These are phyloP conservation scores for Helotiales sp. DNA, from an alignment of 2,329 filamentous ascomycete genomes.

Conservation along the genomic window DNA sequence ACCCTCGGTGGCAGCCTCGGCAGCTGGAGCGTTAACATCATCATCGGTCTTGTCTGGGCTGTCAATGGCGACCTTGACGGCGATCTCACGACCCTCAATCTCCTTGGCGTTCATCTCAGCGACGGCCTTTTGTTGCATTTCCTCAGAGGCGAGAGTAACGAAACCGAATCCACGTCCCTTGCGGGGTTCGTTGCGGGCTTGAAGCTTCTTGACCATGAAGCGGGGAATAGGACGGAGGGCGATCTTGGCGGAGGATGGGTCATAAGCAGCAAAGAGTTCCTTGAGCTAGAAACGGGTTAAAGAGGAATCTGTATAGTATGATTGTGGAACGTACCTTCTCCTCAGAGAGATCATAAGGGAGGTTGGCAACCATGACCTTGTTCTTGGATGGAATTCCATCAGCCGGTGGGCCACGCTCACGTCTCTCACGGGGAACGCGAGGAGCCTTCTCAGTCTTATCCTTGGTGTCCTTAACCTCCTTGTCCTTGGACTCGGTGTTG, in stretches of 20 bases:
- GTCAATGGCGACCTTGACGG: slow-evolving; percentile 99
- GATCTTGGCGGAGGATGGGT: slow-evolving; percentile 95
- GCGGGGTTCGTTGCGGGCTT: slow-evolving; percentile 95
- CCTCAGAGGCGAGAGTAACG: slow-evolving; percentile 93
- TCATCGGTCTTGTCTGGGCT: slow-evolving; percentile 95
- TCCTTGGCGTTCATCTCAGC: slow-evolving; percentile 99
- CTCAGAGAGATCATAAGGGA: slow-evolving; percentile 97
- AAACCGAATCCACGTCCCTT: slow-evolving; percentile 99
- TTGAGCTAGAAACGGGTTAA: slow-evolving; percentile 70
- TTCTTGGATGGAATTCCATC: slow-evolving; percentile 98
- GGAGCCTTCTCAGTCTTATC: slow-evolving; percentile 45
- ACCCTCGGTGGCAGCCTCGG: slow-evolving; percentile 50
- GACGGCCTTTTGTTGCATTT: slow-evolving; percentile 96
- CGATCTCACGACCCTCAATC: slow-evolving; percentile 97
- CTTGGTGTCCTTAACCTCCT: slow-evolving; percentile 51
- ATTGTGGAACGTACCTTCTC: slow-evolving; percentile 73
- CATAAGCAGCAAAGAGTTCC: slow-evolving; percentile 93
- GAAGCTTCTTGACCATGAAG: slow-evolving; percentile 99
- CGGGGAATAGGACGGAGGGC: slow-evolving; percentile 97
- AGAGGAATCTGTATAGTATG: neutral
- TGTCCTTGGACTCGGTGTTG: slow-evolving; percentile 56
- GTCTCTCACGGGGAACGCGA: slow-evolving; percentile 64
- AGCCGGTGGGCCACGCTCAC: slow-evolving; percentile 91
- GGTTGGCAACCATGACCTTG: slow-evolving; percentile 99
- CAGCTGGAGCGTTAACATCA: slow-evolving; percentile 68